Percentiles rank a stretch among this genome's conserved stretches.
phyloP scores from a whole-genome alignment of 106 monocot genomes.

The Platanthera zijinensis region DNA sequence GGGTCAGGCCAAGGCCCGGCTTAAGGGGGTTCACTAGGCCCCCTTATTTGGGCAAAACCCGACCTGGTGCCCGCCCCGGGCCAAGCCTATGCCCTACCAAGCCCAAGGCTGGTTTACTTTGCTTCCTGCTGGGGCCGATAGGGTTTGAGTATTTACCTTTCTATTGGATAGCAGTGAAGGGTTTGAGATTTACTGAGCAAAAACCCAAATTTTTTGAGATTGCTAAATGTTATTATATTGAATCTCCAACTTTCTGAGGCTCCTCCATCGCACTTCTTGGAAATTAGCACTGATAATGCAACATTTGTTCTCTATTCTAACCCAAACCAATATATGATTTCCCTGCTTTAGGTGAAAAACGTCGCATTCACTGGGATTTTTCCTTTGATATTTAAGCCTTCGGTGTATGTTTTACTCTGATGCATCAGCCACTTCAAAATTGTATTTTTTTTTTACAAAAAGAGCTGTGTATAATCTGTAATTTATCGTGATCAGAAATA shows the following conservation, averaged over 20 bases:
- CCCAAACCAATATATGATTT: neutral
- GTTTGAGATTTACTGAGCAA: no score
- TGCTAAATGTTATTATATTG: neutral
- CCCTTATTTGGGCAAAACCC: no score
- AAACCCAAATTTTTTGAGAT: neutral
- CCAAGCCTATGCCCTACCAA: no score
- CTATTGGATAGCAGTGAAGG: neutral
- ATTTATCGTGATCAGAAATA: no score
- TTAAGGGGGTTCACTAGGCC: no score
- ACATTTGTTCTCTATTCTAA: neutral
- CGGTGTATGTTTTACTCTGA: conserved; percentile 49
- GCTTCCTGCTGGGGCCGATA: no score
- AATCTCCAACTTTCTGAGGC: neutral
- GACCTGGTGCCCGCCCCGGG: no score
- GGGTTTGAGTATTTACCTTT: neutral
- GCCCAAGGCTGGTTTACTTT: no score
- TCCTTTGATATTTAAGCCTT: conserved; percentile 81
- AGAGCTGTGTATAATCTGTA: no score
- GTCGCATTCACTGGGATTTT: conserved; percentile 90
- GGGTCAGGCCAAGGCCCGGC: no score
- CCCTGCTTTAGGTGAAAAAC: conserved; percentile 71
- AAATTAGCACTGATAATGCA: neutral
- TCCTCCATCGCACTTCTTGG: neutral
- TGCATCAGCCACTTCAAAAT: no score
- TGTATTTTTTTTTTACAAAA: no score